Conservation (phyloP, 2,329 filamentous ascomycete genomes). For the Trichoderma koningiopsis region DNA sequence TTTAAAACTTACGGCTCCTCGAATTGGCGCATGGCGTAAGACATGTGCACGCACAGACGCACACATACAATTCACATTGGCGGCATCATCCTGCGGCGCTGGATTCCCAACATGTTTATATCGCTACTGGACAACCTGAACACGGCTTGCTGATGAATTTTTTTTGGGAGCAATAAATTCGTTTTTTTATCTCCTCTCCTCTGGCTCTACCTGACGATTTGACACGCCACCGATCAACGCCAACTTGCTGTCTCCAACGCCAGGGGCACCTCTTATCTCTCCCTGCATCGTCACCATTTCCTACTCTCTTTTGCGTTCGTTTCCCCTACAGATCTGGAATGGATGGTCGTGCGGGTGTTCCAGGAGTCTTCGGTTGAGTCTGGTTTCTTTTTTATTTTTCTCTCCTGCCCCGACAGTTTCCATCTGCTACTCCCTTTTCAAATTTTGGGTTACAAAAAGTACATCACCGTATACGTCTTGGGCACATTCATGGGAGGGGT, state of each 20-base stretch:
- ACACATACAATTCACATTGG: constrained; percentile 33
- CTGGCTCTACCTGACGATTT: constrained; percentile 9
- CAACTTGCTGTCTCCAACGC: constrained; percentile 1
- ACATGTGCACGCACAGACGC: constrained; percentile 36
- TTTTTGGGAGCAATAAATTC: neutral
- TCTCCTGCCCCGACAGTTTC: constrained; percentile 6
- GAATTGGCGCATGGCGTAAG: constrained; percentile 45
- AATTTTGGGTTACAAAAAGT: constrained; percentile 25
- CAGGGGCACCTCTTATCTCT: neutral
- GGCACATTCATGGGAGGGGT: constrained; percentile 22
- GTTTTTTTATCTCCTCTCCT: neutral
- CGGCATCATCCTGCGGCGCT: constrained; percentile 44
- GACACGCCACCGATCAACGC: neutral
- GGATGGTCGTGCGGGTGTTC: constrained; percentile 29
- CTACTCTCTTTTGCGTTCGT: constrained; percentile 24
- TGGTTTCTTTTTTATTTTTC: neutral
- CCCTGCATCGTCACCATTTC: constrained; percentile 18
- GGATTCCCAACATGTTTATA: constrained; percentile 32
- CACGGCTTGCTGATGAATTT: constrained; percentile 12
- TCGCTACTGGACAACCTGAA: constrained; percentile 9
- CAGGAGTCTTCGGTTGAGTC: constrained; percentile 27
- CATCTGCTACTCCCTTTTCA: constrained; percentile 11
- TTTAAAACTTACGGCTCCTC: constrained; percentile 38
- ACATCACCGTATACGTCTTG: constrained; percentile 23
- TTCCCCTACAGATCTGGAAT: constrained; percentile 16